Conservation (phyloP, 164 flowering plant genomes). For the Macadamia integrifolia region DNA sequence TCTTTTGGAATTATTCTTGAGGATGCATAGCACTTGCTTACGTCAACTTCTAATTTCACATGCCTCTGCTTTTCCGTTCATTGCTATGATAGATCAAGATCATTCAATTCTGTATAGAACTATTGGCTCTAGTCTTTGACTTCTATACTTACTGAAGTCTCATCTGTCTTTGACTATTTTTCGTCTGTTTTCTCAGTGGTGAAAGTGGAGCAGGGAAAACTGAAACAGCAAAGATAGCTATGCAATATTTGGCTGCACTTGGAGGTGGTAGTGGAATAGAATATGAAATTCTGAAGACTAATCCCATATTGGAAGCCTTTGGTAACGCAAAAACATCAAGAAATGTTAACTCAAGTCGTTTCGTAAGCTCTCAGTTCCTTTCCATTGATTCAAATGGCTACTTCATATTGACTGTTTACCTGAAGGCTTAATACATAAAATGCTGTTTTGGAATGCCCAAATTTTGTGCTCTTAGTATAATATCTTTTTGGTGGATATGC, state of each 20-base stretch:
- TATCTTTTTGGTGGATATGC: conserved; percentile 6
- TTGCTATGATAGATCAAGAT: background rate
- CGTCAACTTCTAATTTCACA: no score
- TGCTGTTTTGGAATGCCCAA: background rate
- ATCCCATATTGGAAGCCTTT: conserved; percentile 97
- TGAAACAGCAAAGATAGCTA: conserved; percentile 97
- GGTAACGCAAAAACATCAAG: conserved; percentile 97
- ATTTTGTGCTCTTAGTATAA: background rate
- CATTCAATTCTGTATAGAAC: background rate
- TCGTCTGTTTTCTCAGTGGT: conserved; percentile 54
- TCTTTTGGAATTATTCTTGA: no score
- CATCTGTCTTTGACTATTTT: background rate
- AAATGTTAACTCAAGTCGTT: conserved; percentile 98
- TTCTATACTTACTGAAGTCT: background rate
- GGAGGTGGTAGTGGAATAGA: conserved; percentile 99
- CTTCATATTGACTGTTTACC: background rate
- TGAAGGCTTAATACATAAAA: background rate
- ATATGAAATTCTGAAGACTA: conserved; percentile 87
- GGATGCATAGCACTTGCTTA: no score
- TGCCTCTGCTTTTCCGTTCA: no score
- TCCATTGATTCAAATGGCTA: background rate
- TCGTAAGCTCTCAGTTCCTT: conserved; percentile 54
- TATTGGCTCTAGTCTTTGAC: background rate
- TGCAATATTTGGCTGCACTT: conserved; percentile 98
- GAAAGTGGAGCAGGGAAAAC: conserved; percentile 99